phyloP scores from a whole-genome alignment of 192 early-diverging fungal genomes.

The Geranomyces michiganensis region DNA sequence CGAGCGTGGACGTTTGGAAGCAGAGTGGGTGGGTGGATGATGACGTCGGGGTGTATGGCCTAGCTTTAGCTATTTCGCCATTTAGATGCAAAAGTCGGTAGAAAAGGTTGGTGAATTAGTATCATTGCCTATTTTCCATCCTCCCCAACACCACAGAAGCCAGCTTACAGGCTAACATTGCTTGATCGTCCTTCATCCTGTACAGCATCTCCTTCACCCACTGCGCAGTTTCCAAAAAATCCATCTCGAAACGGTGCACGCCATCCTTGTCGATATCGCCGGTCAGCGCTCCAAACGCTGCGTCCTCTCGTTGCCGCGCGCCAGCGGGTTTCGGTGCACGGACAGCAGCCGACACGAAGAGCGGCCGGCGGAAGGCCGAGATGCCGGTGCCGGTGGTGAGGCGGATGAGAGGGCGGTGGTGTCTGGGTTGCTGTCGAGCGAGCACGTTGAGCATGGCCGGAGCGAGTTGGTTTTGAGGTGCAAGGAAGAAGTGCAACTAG shows the following conservation, averaged over 20 bases:
- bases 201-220: constrained; percentile 43
- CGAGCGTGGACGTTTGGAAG: constrained; percentile 1
- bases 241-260: constrained; percentile 44
- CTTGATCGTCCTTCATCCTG: constrained; percentile 38
- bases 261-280: constrained; percentile 35
- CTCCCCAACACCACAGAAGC: too few species aligned
- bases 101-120: neutral
- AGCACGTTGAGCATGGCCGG: too few species aligned
- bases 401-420: too few species aligned
- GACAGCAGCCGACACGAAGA: too few species aligned
- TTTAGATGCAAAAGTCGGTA: too few species aligned
- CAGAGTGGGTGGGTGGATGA: constrained; percentile 13
- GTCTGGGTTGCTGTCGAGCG: too few species aligned
- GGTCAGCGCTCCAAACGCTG: neutral
- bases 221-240: constrained; percentile 49
- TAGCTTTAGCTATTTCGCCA: constrained; percentile 11
- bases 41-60: constrained; percentile 14
- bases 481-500: too few species aligned
- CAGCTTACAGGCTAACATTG: constrained; percentile 14
- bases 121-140: too few species aligned
- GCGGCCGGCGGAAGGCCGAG: too few species aligned
- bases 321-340: too few species aligned
- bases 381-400: too few species aligned
- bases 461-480: too few species aligned
- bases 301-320: neutral